These are phyloP conservation scores for Handroanthus guayacan DNA, from an alignment of 257 asterid species.

Conservation along the genomic window DNA sequence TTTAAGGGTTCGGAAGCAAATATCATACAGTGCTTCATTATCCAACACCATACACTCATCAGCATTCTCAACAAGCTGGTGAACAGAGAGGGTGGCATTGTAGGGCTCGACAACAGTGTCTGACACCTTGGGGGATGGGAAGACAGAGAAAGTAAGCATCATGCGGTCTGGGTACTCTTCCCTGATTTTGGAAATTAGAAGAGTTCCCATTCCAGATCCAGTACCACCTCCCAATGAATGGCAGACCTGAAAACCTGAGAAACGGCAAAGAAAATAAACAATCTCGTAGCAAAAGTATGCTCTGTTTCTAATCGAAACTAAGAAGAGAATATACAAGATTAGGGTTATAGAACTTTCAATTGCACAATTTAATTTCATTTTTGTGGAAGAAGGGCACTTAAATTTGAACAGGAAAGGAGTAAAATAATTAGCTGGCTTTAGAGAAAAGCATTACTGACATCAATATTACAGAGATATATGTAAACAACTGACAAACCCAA, in stretches of 20 bases:
- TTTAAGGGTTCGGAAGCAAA: constrained; percentile 76
- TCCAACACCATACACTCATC: constrained; percentile 86
- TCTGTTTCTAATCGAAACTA: too few species aligned
- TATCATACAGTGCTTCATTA: constrained; percentile 76
- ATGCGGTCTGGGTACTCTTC: constrained; percentile 85
- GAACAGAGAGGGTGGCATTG: constrained; percentile 81
- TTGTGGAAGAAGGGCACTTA: not conserved
- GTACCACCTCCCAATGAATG: constrained; percentile 90
- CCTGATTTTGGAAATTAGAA: constrained; percentile 76
- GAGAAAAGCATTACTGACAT: not conserved
- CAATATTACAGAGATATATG: not conserved
- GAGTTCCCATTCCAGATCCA: constrained; percentile 92
- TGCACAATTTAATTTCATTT: not conserved
- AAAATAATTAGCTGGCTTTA: not conserved
- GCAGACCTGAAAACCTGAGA: constrained; percentile 79
- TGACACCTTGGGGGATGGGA: constrained; percentile 85
- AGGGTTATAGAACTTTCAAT: not conserved
- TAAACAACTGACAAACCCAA: not conserved
- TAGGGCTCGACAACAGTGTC: constrained; percentile 86
- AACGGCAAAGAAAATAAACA: not conserved
- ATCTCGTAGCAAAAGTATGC: too few species aligned
- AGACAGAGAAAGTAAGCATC: constrained; percentile 90
- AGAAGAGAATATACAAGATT: not conserved
- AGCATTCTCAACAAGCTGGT: constrained; percentile 85
- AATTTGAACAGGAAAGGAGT: not conserved